phyloP scores from a whole-genome alignment of 106 monocot species.

The Apostasia ramifera region DNA sequence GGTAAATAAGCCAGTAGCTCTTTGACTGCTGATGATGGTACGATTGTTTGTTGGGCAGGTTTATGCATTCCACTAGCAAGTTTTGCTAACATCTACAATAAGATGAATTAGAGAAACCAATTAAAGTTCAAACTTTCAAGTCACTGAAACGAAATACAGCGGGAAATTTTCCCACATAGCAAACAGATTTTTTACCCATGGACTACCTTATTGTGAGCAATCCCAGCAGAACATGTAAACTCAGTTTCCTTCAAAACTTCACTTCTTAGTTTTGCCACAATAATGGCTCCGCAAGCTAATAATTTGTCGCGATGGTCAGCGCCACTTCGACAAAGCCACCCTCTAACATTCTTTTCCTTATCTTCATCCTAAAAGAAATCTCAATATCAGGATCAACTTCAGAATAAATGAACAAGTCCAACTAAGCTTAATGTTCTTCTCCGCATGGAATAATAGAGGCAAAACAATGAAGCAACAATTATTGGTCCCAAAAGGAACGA shows the following conservation, averaged over 20 bases:
- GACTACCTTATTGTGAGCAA: constrained; percentile 96
- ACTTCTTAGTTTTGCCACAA: constrained; percentile 75
- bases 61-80: constrained; percentile 94
- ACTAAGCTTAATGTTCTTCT: too few relatives aligned
- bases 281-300: constrained; percentile 88
- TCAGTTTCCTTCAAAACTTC: constrained; percentile 62
- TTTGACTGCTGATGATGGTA: constrained; percentile 70
- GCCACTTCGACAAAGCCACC: constrained; percentile 57
- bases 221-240: constrained; percentile 98
- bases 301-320: constrained; percentile 65
- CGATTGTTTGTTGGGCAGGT: constrained; percentile 96
- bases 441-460: neutral
- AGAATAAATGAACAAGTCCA: neutral
- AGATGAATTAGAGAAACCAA: neutral
- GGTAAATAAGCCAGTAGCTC: constrained; percentile 83
- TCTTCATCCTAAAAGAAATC: constrained; percentile 38
- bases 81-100: constrained; percentile 88
- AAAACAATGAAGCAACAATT: neutral
- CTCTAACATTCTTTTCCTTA: constrained; percentile 35
- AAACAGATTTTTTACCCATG: neutral
- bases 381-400: constrained; percentile 8
- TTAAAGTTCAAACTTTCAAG: neutral
- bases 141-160: too few relatives aligned
- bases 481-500: neutral
- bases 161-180: too few relatives aligned